phyloP scores from a whole-genome alignment of 768 basidiomycete species.

The Boletus tylopilopsis region DNA sequence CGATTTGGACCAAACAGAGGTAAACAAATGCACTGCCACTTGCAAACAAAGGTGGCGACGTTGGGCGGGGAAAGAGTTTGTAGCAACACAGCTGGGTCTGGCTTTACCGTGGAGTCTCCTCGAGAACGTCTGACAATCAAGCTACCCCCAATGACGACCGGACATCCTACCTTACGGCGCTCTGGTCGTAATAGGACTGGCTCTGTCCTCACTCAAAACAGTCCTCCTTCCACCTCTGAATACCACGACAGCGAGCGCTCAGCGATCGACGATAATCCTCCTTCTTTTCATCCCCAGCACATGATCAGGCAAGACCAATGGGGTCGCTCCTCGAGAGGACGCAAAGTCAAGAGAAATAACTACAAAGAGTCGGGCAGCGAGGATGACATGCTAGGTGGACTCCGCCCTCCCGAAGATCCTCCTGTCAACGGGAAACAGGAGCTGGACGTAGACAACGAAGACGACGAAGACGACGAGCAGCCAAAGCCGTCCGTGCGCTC shows the following conservation, averaged over 20 bases:
- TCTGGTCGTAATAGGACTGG: conserved; percentile 22
- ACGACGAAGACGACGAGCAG: conserved; percentile 30
- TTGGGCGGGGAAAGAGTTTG: conserved; percentile 14
- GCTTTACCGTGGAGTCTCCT: conserved; percentile 19
- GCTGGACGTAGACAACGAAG: conserved; percentile 27
- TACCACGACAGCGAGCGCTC: conserved; percentile 34
- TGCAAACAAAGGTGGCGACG: conserved; percentile 31
- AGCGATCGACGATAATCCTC: conserved; percentile 24
- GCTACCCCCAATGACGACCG: conserved; percentile 19
- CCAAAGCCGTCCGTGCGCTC: conserved; percentile 15
- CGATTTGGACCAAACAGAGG: conserved; percentile 22
- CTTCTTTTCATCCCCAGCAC: conserved; percentile 1
- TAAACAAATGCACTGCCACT: conserved; percentile 29
- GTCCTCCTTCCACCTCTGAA: conserved; percentile 29
- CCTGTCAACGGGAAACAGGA: conserved; percentile 21
- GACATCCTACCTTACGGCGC: conserved; percentile 19
- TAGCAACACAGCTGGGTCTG: conserved; percentile 16
- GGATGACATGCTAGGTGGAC: conserved; percentile 31
- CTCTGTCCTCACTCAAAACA: conserved; percentile 22
- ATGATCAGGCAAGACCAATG: conserved; percentile 6
- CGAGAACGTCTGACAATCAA: conserved; percentile 21
- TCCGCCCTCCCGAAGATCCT: conserved; percentile 4
- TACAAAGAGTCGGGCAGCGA: conserved; percentile 48
- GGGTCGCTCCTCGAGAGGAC: conserved; percentile 36
- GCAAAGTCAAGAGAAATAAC: conserved; percentile 35